Conservation (phyloP, 164 flowering plant genomes). For the Magnolia kwangsiensis region DNA sequence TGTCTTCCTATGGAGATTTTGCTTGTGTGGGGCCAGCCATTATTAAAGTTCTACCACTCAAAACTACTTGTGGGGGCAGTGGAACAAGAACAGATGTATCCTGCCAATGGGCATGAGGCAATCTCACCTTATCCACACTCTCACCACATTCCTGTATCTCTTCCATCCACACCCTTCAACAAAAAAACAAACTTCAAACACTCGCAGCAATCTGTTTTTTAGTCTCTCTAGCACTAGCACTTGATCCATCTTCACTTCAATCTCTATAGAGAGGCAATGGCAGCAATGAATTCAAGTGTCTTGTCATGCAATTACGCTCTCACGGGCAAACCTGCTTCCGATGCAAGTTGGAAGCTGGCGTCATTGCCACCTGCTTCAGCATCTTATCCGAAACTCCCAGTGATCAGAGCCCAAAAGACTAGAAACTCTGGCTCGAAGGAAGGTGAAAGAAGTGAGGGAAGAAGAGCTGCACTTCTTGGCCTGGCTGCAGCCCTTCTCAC, state of each 20-base stretch:
- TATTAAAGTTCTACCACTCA: too few species aligned
- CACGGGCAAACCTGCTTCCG: slow-evolving; percentile 34
- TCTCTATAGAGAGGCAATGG: slow-evolving; percentile 39
- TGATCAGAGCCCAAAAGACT: slow-evolving; percentile 50
- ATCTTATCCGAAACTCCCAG: slow-evolving; percentile 40
- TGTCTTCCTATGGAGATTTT: too few species aligned
- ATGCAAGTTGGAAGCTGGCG: slow-evolving; percentile 44
- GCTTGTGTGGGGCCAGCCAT: too few species aligned
- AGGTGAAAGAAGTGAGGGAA: slow-evolving; percentile 37
- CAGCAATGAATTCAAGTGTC: slow-evolving; percentile 76
- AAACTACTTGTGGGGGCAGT: too few species aligned
- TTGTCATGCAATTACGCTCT: slow-evolving; percentile 80
- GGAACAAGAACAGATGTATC: slow-evolving; percentile 3
- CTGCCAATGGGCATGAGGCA: slow-evolving; percentile 77
- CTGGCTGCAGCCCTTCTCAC: slow-evolving; percentile 65
- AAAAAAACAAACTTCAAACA: slow-evolving; percentile 11
- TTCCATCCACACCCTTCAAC: slow-evolving; percentile 28
- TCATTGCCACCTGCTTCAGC: slow-evolving; percentile 25
- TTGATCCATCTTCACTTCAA: neutral
- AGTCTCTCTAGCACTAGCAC: neutral
- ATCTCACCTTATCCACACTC: slow-evolving; percentile 99
- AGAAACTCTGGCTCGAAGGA: neutral
- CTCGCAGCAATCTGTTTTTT: neutral
- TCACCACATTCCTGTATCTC: slow-evolving; percentile 63
- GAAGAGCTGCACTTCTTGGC: slow-evolving; percentile 65